These are phyloP conservation scores for Pseudonectria buxi DNA, from an alignment of 2,329 filamentous ascomycete genomes.

Conservation along the genomic window DNA sequence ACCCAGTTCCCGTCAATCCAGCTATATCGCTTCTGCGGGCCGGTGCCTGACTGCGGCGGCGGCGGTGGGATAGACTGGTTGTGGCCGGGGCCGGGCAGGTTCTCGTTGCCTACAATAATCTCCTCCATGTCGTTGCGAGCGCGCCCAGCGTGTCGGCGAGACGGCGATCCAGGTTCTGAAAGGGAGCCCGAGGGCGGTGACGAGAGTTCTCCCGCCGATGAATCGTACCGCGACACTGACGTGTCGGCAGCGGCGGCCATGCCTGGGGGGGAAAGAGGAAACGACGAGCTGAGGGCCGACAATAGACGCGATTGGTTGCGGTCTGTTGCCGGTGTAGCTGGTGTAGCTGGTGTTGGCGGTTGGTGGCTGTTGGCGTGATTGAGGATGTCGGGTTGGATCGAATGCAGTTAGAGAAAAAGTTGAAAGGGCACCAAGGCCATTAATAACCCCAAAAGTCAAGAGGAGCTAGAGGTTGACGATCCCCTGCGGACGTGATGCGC, in stretches of 20 bases:
- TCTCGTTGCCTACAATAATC: conserved; percentile 40
- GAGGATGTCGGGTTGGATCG: too few relatives aligned
- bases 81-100: conserved; percentile 14
- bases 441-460: neutral
- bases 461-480: conserved; percentile 1
- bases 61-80: conserved; percentile 17
- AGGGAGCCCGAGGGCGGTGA: conserved; percentile 45
- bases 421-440: too few relatives aligned
- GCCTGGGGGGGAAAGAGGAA: conserved; percentile 7
- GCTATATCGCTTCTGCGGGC: conserved; percentile 26
- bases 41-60: conserved; percentile 15
- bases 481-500: neutral
- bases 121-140: conserved; percentile 38
- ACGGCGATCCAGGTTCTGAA: conserved; percentile 43
- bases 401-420: too few relatives aligned
- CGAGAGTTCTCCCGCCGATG: conserved; percentile 43
- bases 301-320: too few relatives aligned
- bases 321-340: too few relatives aligned
- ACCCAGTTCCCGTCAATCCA: conserved; percentile 36
- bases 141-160: conserved; percentile 26
- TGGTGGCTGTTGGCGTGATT: too few relatives aligned
- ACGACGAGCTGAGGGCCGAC: conserved; percentile 6
- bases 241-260: conserved; percentile 26
- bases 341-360: too few relatives aligned
- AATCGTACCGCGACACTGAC: conserved; percentile 37